phyloP scores from a whole-genome alignment of 352 stramenopile genomes.

The Globisporangium megalacanthum region DNA sequence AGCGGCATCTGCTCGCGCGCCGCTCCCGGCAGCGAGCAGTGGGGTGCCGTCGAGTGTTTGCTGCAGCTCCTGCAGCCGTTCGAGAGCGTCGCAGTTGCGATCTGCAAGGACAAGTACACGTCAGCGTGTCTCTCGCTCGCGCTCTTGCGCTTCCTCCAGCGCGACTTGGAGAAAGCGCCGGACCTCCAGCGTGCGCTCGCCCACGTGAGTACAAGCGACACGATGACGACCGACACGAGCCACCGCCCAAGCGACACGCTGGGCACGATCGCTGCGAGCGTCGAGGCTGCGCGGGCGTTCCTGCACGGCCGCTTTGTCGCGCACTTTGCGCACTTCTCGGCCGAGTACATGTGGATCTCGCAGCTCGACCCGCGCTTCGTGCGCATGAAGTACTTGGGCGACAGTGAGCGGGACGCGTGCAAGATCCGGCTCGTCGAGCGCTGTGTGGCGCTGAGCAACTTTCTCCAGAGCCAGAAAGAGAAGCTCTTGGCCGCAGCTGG shows the following conservation, averaged over 20 bases:
- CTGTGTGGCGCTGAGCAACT: constrained; percentile 32
- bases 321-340: constrained; percentile 30
- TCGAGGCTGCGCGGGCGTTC: constrained; percentile 30
- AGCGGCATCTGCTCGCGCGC: constrained; percentile 15
- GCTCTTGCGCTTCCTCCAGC: constrained; percentile 39
- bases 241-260: constrained; percentile 10
- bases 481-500: constrained; percentile 12
- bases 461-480: constrained; percentile 31
- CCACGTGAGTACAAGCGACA: constrained; percentile 11
- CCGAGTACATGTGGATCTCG: constrained; percentile 43
- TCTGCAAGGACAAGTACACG: constrained; percentile 40
- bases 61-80: constrained; percentile 39
- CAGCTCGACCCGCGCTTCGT: constrained; percentile 44
- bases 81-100: constrained; percentile 35
- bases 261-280: constrained; percentile 23
- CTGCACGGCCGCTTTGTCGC: constrained; percentile 29
- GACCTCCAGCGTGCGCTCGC: constrained; percentile 40
- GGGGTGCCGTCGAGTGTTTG: constrained; percentile 36
- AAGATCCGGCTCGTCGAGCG: constrained; percentile 33
- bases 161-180: constrained; percentile 36
- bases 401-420: constrained; percentile 35
- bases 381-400: constrained; percentile 41
- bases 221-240: constrained; percentile 1
- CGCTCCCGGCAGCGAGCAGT: constrained; percentile 28
- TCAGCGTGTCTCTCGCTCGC: constrained; percentile 31